These are phyloP conservation scores for Crithidia fasciculata DNA, from an alignment of 208 protist species.

Conservation along the genomic window DNA sequence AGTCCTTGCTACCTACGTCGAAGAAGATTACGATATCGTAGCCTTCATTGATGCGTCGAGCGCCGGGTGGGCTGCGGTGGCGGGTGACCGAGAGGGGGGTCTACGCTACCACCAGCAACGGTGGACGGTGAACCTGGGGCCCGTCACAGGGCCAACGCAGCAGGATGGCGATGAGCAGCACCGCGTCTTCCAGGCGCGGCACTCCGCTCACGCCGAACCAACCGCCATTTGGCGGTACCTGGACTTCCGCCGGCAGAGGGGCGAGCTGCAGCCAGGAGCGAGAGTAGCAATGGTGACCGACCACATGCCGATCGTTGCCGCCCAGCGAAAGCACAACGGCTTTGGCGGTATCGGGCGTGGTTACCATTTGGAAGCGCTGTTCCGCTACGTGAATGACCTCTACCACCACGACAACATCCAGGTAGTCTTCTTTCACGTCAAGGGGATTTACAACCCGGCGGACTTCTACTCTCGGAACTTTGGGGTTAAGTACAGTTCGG, in stretches of 20 bases:
- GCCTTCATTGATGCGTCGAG: constrained; percentile 1
- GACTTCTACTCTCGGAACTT: neutral
- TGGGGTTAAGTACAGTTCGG: neutral
- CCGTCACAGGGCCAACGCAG: neutral
- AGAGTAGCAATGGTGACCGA: constrained; percentile 3
- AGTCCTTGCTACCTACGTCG: neutral
- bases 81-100: neutral
- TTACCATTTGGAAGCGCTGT: constrained; percentile 5
- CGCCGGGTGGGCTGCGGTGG: constrained; percentile 1
- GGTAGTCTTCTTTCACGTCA: constrained; percentile 4
- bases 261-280: neutral
- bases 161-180: neutral
- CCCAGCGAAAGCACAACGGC: constrained; percentile 3
- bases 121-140: constrained; percentile 9
- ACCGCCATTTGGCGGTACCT: constrained; percentile 5
- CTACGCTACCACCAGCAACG: constrained; percentile 6
- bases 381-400: constrained; percentile 5
- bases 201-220: neutral
- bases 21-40: constrained; percentile 1
- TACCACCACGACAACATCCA: constrained; percentile 1
- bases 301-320: constrained; percentile 7
- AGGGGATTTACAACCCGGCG: constrained; percentile 1
- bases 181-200: neutral
- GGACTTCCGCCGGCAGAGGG: neutral
- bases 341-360: constrained; percentile 2